phyloP scores from a whole-genome alignment of 257 asterid species.

The Lavandula angustifolia region DNA sequence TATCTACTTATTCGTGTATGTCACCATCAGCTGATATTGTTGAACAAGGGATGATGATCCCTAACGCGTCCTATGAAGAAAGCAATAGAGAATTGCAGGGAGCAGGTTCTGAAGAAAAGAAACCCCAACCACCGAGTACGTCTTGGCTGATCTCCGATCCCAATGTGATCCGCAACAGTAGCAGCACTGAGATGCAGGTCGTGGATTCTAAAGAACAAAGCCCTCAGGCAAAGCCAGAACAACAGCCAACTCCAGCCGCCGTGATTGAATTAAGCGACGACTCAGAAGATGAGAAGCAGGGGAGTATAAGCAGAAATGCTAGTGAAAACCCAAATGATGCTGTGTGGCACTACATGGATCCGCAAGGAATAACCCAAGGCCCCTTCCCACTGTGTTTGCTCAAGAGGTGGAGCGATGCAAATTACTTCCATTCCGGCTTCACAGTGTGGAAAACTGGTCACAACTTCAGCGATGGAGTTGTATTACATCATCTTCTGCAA shows the following conservation, averaged over 20 bases:
- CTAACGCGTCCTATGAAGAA: not conserved
- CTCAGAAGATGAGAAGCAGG: conserved; percentile 28
- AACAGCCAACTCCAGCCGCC: conserved; percentile 7
- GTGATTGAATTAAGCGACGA: conserved; percentile 70
- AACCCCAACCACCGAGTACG: conserved; percentile 12
- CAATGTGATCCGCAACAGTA: not conserved
- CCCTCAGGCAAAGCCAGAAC: conserved; percentile 3
- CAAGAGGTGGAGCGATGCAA: conserved; percentile 52
- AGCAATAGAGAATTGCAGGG: conserved; percentile 19
- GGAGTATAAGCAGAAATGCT: conserved; percentile 1
- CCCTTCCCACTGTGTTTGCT: conserved; percentile 55
- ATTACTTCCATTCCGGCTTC: conserved; percentile 54
- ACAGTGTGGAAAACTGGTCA: conserved; percentile 60
- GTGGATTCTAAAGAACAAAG: not conserved
- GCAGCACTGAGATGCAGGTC: not conserved
- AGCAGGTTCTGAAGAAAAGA: too few species aligned
- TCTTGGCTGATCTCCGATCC: not conserved
- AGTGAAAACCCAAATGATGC: conserved; percentile 17
- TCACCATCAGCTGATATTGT: conserved; percentile 23
- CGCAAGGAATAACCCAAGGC: conserved; percentile 62
- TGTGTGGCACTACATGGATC: conserved; percentile 70
- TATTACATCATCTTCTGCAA: conserved; percentile 48
- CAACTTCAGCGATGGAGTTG: conserved; percentile 38
- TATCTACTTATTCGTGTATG: conserved; percentile 26
- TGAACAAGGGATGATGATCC: conserved; percentile 20